A percentile compares a stretch with the other conserved stretches of the same genome.
phyloP scores from a whole-genome alignment of 2,329 filamentous ascomycete genomes.

The Nothopassalora personata region DNA sequence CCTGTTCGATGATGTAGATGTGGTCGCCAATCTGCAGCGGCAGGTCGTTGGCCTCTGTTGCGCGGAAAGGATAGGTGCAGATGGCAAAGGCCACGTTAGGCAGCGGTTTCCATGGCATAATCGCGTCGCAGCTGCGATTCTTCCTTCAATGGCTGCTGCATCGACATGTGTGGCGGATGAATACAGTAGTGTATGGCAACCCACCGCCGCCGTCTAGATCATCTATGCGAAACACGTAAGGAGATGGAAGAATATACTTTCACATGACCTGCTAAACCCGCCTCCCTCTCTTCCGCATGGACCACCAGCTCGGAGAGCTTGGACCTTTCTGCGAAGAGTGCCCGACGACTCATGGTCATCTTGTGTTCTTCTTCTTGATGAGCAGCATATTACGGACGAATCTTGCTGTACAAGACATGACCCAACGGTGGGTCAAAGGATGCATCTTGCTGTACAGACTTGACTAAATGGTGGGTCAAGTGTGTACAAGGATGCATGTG shows the following conservation, averaged over 20 bases:
- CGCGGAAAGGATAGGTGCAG: constrained; percentile 88
- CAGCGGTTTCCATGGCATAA: constrained; percentile 89
- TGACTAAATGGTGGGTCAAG: too few relatives aligned
- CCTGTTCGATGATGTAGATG: constrained; percentile 97
- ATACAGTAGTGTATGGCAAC: neutral
- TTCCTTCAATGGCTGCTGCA: neutral
- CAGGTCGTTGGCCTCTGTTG: constrained; percentile 80
- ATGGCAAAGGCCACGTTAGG: constrained; percentile 97
- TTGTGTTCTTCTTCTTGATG: too few relatives aligned
- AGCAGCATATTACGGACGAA: too few relatives aligned
- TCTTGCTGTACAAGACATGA: too few relatives aligned
- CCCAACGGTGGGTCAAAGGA: too few relatives aligned
- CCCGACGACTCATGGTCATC: too few relatives aligned
- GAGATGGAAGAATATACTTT: neutral
- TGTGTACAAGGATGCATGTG: too few relatives aligned
- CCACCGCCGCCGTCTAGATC: neutral
- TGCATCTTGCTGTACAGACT: too few relatives aligned
- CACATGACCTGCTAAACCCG: neutral
- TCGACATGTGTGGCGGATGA: neutral
- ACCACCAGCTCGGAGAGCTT: neutral
- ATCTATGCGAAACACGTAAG: neutral
- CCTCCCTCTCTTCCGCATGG: neutral
- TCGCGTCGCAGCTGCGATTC: constrained; percentile 34
- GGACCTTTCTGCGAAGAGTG: neutral
- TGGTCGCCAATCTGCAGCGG: constrained; percentile 97